These are phyloP conservation scores for Vinca minor DNA, from an alignment of 257 asterid species.

Conservation along the genomic window DNA sequence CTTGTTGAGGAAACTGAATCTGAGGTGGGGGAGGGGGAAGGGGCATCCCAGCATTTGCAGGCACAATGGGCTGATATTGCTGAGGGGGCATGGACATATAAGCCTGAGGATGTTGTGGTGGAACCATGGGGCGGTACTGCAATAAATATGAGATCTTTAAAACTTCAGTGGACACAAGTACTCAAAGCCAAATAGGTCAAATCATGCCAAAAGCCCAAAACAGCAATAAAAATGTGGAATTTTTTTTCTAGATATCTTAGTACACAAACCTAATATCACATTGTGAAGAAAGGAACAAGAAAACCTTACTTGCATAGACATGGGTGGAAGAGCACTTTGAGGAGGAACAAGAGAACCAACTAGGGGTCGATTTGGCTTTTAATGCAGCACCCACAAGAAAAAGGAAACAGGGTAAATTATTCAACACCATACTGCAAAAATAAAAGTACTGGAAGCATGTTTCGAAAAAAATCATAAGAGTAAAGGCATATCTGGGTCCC, in stretches of 20 bases:
- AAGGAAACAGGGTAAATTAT: neutral
- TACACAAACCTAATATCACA: slow-evolving; percentile 6
- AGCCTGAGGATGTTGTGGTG: slow-evolving; percentile 55
- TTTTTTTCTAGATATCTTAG: slow-evolving; percentile 7
- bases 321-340: slow-evolving; percentile 59
- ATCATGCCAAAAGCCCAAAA: slow-evolving; percentile 2
- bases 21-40: slow-evolving; percentile 42
- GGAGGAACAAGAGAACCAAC: slow-evolving; percentile 52
- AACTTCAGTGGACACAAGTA: neutral
- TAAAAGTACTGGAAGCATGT: neutral
- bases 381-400: slow-evolving; percentile 21
- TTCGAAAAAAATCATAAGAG: neutral
- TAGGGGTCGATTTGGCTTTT: slow-evolving; percentile 56
- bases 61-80: slow-evolving; percentile 63
- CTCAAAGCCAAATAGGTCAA: neutral
- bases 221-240: neutral
- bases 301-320: slow-evolving; percentile 65
- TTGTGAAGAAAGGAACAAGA: slow-evolving; percentile 7
- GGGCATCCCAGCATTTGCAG: slow-evolving; percentile 49
- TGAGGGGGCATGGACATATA: slow-evolving; percentile 51
- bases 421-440: neutral
- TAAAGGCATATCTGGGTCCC: neutral
- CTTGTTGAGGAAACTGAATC: slow-evolving; percentile 53
- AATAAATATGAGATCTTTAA: slow-evolving; percentile 10
- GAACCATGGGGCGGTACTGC: slow-evolving; percentile 60